Conservation (phyloP, 257 asterid genomes). For the Primulina eburnea region DNA sequence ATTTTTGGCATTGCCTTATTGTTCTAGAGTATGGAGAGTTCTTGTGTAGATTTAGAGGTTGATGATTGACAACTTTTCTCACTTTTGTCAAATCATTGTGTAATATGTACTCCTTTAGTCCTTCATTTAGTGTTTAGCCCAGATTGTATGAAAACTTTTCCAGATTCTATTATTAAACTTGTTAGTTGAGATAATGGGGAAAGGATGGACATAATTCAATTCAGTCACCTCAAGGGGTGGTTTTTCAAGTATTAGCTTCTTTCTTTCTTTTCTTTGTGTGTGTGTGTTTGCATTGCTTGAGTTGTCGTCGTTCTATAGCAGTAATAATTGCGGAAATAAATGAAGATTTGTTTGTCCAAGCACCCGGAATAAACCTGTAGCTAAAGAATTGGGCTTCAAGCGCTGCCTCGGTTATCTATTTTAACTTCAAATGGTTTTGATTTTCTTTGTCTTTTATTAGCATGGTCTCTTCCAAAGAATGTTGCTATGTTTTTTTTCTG, state of each 20-base stretch:
- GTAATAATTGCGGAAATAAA: neutral
- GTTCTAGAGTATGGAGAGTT: neutral
- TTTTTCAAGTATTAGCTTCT: neutral
- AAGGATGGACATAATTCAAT: neutral
- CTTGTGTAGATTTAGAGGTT: neutral
- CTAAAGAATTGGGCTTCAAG: neutral
- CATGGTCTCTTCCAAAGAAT: neutral
- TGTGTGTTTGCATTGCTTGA: neutral
- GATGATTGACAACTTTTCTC: no score
- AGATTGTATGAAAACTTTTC: neutral
- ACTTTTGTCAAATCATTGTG: neutral
- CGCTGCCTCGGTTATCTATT: conserved; percentile 15
- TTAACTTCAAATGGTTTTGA: conserved; percentile 5
- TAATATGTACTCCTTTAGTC: neutral
- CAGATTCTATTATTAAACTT: neutral
- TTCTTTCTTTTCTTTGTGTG: neutral
- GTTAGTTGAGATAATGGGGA: conserved; percentile 11
- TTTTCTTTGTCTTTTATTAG: neutral
- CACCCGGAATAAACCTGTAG: conserved; percentile 1
- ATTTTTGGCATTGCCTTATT: neutral
- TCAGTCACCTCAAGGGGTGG: neutral
- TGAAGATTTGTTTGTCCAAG: neutral
- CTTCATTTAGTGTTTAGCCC: neutral
- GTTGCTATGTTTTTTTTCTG: neutral
- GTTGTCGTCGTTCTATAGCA: neutral